Base-by-base conservation (phyloP, 345 rosid species). In the Aquilaria yunnanensis region DNA sequence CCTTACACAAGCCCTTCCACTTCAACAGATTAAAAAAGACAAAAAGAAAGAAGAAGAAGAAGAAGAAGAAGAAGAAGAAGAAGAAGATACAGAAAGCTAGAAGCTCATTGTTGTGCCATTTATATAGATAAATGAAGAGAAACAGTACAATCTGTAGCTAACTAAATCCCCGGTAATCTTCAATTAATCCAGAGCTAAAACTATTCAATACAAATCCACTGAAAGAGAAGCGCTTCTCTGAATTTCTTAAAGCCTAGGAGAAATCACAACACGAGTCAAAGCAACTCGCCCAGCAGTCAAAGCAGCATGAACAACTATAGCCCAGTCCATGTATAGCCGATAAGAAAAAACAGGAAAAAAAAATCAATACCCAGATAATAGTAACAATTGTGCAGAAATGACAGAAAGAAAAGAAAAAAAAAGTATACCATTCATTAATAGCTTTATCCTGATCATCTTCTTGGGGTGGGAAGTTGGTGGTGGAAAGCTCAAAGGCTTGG, bases 231-330 rank as follows among this genome's bases (percentile, higher is more conserved):
- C 43, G 3, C 43, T 37, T 5, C 7, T 37, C 45, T 8, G 23
- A 54, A 41, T 43, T 1, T 34, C 32, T 14, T 48, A 16, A 48
- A 46, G 12, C 47, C 65, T 51, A 65, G 43, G 75, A 75, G 63
- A 66, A 34, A 61, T 10, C 47, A 54, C 83, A 81, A 64, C 76
- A 82, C 74, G 60, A 78, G 56, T 72, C 75, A 32, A 81, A 62
- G 73, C 74, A 74, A 78, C 58, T 72, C 59, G 66, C 72, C 4
- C 55, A 47, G 73, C 86, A 82, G 60, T 72, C 81, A 63, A 51
- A 82, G 14, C 69, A 79, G 80, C 81, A 82, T 50, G 83, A 82
- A 66, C 86, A 82, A 62, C 86, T 79, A 80, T 71, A 74, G 16
- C 41, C 48, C 50, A 13, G 13, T 14, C 43, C 14, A 51, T 46